Evolutionary conservation across 106 monocot species (phyloP).

Genomic region (Cymbidium sinense): DNA sequence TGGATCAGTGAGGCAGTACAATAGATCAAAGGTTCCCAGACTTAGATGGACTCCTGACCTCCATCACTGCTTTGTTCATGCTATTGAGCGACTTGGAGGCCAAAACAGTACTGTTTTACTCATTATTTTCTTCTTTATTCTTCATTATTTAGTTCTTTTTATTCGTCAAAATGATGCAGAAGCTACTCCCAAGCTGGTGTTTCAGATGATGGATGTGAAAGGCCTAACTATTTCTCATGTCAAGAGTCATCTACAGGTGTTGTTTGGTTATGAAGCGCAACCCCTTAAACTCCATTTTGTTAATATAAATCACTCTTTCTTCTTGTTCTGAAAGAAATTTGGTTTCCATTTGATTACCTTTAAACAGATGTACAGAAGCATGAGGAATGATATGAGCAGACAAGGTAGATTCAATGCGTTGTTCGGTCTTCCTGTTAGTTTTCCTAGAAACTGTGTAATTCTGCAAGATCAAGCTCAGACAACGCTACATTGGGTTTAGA

Average conservation of each 20-base stretch:
- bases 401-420: constrained; percentile 36
- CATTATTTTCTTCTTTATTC: constrained; percentile 1
- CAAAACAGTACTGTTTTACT: constrained; percentile 49
- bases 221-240: constrained; percentile 93
- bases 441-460: too few species aligned
- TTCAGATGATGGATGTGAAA: constrained; percentile 87
- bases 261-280: neutral
- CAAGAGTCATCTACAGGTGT: constrained; percentile 97
- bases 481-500: too few species aligned
- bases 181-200: constrained; percentile 88
- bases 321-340: neutral
- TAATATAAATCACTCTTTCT: neutral
- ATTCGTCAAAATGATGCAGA: constrained; percentile 23
- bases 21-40: constrained; percentile 87
- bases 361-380: constrained; percentile 89
- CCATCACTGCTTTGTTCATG: constrained; percentile 74
- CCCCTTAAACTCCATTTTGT: neutral
- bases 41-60: constrained; percentile 95
- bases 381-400: constrained; percentile 62
- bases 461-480: too few species aligned
- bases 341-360: neutral
- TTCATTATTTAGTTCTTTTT: neutral
- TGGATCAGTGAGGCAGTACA: constrained; percentile 74
- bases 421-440: too few species aligned
- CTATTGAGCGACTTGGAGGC: constrained; percentile 83